Conservation (phyloP, 345 rosid species). For the Camelina neglecta region DNA sequence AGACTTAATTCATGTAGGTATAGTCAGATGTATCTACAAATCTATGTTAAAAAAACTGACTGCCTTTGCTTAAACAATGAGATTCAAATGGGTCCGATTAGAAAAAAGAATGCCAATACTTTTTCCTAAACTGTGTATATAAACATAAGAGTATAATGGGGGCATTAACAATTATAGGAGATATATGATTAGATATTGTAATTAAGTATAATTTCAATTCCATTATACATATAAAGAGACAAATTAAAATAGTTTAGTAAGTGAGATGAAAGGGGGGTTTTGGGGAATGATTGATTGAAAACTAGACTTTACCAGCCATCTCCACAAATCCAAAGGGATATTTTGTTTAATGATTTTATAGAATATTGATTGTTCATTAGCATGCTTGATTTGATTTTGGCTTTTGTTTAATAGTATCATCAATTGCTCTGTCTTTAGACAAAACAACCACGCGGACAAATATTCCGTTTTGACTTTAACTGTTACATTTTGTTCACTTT, state of each 20-base stretch:
- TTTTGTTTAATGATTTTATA: constrained; percentile 35
- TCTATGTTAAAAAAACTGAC: not conserved
- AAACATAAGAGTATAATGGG: not conserved
- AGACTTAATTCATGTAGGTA: not conserved
- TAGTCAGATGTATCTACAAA: not conserved
- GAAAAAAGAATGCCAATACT: not conserved
- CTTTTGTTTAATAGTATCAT: not conserved
- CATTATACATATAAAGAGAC: not conserved
- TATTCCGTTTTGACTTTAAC: constrained; percentile 34
- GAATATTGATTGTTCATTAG: constrained; percentile 42
- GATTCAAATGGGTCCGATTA: not conserved
- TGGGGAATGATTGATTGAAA: not conserved
- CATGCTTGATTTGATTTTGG: constrained; percentile 37
- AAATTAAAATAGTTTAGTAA: constrained; percentile 1
- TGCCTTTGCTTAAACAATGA: constrained; percentile 5
- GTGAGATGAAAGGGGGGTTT: constrained; percentile 15
- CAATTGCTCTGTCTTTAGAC: not conserved
- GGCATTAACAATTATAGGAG: not conserved
- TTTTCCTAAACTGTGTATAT: not conserved
- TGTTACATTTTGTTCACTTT: constrained; percentile 28
- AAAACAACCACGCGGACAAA: constrained; percentile 22
- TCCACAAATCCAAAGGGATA: constrained; percentile 34
- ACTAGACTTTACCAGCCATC: constrained; percentile 16
- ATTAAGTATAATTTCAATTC: not conserved
- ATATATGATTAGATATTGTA: not conserved